Conservation (phyloP, 139 green algal genomes). For the Micromonas pusilla region DNA sequence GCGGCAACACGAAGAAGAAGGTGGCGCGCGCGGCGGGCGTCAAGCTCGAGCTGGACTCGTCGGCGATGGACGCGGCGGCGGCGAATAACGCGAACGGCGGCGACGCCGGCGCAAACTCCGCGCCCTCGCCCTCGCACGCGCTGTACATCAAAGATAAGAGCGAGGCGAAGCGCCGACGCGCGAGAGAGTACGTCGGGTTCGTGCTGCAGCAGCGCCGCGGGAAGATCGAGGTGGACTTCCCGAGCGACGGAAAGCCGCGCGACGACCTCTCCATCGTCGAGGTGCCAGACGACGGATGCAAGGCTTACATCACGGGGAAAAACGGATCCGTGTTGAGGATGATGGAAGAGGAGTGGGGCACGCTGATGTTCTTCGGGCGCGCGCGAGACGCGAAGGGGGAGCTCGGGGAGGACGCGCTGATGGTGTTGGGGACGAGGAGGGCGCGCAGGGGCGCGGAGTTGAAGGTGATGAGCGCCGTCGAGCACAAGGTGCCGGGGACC, state of each 20-base stretch:
- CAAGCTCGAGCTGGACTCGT: constrained; percentile 1
- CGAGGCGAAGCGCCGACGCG: not conserved
- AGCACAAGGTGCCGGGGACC: constrained; percentile 11
- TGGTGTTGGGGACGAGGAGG: constrained; percentile 1
- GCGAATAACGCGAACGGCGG: too few relatives aligned
- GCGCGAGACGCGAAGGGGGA: not conserved
- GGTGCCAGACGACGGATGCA: not conserved
- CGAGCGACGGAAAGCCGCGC: not conserved
- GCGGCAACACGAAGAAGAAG: constrained; percentile 17
- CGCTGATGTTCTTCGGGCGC: constrained; percentile 28
- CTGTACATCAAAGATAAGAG: not conserved
- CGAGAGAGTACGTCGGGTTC: constrained; percentile 15
- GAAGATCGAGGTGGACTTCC: not conserved
- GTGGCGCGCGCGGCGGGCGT: not conserved
- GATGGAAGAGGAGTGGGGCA: constrained; percentile 19
- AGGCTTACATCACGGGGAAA: constrained; percentile 20
- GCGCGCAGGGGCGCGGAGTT: constrained; percentile 13
- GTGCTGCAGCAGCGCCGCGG: constrained; percentile 16
- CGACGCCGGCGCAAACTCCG: too few relatives aligned
- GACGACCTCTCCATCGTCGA: constrained; percentile 21
- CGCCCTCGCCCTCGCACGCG: not conserved
- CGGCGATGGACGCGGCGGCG: too few relatives aligned
- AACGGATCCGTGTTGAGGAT: not conserved
- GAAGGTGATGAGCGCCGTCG: constrained; percentile 22
- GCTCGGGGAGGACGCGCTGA: constrained; percentile 10